Evolutionary conservation across 805 yeast species (phyloP).

Genomic region (Candida qinlingensis): DNA sequence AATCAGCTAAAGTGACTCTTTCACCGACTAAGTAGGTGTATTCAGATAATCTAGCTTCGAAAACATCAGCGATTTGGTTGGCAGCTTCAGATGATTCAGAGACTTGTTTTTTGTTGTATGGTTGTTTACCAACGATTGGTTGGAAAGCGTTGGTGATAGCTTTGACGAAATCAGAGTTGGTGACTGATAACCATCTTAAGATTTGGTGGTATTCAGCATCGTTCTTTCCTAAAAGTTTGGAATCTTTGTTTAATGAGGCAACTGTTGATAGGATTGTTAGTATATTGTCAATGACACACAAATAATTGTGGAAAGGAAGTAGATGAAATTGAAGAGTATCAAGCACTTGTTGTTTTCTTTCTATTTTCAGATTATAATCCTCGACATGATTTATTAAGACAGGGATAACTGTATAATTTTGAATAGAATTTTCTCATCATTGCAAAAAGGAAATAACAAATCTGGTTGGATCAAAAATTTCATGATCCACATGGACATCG

Average conservation of each 20-base stretch:
- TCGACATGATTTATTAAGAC: constrained; percentile 78
- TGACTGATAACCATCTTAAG: constrained; percentile 73
- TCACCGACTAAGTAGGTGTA: constrained; percentile 72
- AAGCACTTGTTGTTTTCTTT: neutral
- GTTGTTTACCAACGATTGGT: constrained; percentile 57
- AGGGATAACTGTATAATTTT: constrained; percentile 72
- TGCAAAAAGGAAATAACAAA: constrained; percentile 12
- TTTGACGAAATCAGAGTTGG: constrained; percentile 60
- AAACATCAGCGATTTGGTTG: constrained; percentile 35
- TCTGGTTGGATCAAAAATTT: too few species aligned
- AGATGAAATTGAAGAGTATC: neutral
- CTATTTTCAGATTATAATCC: constrained; percentile 47
- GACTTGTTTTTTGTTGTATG: constrained; percentile 71
- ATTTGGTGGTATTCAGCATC: constrained; percentile 53
- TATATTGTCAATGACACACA: neutral
- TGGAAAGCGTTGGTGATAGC: constrained; percentile 44
- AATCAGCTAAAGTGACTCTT: constrained; percentile 60
- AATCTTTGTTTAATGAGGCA: constrained; percentile 29
- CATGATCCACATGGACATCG: too few species aligned
- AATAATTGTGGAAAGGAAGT: neutral
- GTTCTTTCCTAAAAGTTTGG: constrained; percentile 57
- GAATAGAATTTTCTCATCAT: constrained; percentile 52
- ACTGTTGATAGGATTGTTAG: constrained; percentile 24
- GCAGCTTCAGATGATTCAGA: constrained; percentile 40
- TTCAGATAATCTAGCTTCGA: constrained; percentile 53